phyloP scores from a whole-genome alignment of 805 yeast species.

The Wickerhamiella parazyma region DNA sequence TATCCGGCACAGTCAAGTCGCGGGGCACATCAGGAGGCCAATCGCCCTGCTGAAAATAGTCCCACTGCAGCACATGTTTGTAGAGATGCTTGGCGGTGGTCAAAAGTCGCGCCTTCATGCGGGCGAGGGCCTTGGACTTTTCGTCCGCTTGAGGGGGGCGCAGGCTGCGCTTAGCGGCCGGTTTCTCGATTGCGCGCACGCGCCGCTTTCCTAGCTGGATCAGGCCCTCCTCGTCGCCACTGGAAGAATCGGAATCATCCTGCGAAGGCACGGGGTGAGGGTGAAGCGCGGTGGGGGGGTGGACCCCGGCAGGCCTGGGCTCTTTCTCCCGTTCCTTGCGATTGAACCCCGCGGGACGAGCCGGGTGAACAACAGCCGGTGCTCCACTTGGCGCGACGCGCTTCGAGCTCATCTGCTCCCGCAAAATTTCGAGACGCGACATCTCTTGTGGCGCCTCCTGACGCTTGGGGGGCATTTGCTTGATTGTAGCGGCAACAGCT shows the following conservation, averaged over 20 bases:
- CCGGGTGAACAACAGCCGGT: conserved; percentile 28
- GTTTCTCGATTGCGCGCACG: conserved; percentile 14
- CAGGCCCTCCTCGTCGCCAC: conserved; percentile 21
- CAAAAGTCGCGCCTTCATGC: conserved; percentile 65
- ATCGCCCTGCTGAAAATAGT: conserved; percentile 42
- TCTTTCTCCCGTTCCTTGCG: conserved; percentile 23
- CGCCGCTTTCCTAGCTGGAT: conserved; percentile 13
- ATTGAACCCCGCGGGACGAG: conserved; percentile 39
- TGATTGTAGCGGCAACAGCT: neutral
- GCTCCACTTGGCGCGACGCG: neutral
- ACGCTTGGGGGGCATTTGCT: conserved; percentile 2
- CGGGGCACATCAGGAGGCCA: conserved; percentile 34
- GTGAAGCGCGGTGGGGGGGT: neutral
- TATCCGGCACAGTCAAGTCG: conserved; percentile 38
- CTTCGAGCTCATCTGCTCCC: conserved; percentile 2
- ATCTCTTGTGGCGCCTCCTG: neutral
- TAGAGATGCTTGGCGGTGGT: conserved; percentile 71
- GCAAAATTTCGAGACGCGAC: neutral
- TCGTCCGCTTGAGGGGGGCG: conserved; percentile 25
- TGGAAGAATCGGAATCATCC: conserved; percentile 28
- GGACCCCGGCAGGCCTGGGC: conserved; percentile 5
- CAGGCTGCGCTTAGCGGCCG: conserved; percentile 9
- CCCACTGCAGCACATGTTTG: conserved; percentile 59
- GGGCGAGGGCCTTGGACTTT: conserved; percentile 49
- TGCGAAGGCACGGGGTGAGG: conserved; percentile 22